Evolutionary conservation across 768 basidiomycete genomes (phyloP).

Genomic region (Boletus speciosus): DNA sequence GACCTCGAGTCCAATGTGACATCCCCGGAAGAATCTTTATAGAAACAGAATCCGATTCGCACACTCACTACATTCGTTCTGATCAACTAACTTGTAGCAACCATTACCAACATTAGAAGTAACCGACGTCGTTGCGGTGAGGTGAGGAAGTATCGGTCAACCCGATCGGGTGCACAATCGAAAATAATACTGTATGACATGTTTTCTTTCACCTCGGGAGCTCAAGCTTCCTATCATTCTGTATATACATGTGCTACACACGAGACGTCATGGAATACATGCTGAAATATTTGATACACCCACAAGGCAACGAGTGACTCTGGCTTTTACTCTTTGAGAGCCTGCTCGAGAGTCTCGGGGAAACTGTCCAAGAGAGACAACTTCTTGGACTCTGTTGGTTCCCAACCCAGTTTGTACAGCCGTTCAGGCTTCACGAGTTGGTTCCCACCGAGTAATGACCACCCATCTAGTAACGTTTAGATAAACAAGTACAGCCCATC

Average conservation of each 20-base stretch:
- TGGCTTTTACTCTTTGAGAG: constrained; percentile 4
- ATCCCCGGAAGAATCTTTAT: not conserved
- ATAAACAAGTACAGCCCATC: not conserved
- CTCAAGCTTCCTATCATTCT: constrained; percentile 3
- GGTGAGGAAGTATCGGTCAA: not conserved
- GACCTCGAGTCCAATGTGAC: not conserved
- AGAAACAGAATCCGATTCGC: not conserved
- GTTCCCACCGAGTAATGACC: constrained; percentile 41
- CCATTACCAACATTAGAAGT: constrained; percentile 6
- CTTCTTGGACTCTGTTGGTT: constrained; percentile 28
- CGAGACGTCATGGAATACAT: constrained; percentile 1
- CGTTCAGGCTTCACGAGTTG: constrained; percentile 33
- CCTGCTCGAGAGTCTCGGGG: constrained; percentile 29
- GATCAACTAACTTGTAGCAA: constrained; percentile 2
- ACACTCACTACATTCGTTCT: constrained; percentile 15
- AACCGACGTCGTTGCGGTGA: not conserved
- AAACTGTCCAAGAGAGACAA: constrained; percentile 27
- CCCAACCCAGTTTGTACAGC: constrained; percentile 40
- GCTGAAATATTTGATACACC: not conserved
- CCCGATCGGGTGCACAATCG: not conserved
- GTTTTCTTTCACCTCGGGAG: not conserved
- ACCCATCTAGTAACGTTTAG: constrained; percentile 30
- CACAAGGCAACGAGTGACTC: not conserved
- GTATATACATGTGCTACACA: constrained; percentile 1
- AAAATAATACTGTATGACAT: constrained; percentile 6